Evolutionary conservation across 78 protist genomes (phyloP), one percentile per base, ranked within the genome.

Genomic region (Dictyostelium capitatum): DNA sequence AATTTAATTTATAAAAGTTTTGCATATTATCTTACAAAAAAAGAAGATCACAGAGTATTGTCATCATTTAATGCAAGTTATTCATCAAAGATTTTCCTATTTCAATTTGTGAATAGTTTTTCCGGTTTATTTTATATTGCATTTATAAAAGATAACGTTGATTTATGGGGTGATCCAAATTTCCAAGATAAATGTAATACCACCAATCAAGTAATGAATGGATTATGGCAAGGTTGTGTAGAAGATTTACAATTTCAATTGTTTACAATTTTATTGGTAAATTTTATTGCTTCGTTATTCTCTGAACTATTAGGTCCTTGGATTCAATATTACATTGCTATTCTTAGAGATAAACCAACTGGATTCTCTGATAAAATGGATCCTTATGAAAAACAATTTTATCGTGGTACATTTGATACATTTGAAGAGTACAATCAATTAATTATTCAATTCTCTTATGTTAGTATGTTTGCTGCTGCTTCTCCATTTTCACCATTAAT

Each of bases 61-160:
- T 69, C 80, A 30, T 7, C 62, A 28, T 82, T 70, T 57, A 69
- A 30, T 30, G 4, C 23, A 20, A 69, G 80, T 32, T 69, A 92
- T 41, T 79, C 85, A n/a, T 0, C 85, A 75, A 97, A 97, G 79
- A 20, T 51, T 0, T 95, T 95, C 57, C 30, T 90, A 41, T 97
- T 97, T 74, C 93, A 95, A 77, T 96, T 96, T 73, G 89, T 96
- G 51, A 97, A 97, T 75, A 50, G 79, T 19, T 97, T 83, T 84
- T 41, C 91, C 10, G 67, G 96, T 43, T 70, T 95, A 20, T 94
- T 94, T 50, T 97, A 96, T 89, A 87, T 96, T 37, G 95, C 97
- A 12, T 97, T 97, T 70, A 30, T 92, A 54, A 91, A 90, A 81
- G 62, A 84, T 50, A 62, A 75, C 53, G 28, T 73, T n/a, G 9